Evolutionary conservation across 768 basidiomycete species (phyloP).

Genomic region (Dacryopinax spathularia): DNA sequence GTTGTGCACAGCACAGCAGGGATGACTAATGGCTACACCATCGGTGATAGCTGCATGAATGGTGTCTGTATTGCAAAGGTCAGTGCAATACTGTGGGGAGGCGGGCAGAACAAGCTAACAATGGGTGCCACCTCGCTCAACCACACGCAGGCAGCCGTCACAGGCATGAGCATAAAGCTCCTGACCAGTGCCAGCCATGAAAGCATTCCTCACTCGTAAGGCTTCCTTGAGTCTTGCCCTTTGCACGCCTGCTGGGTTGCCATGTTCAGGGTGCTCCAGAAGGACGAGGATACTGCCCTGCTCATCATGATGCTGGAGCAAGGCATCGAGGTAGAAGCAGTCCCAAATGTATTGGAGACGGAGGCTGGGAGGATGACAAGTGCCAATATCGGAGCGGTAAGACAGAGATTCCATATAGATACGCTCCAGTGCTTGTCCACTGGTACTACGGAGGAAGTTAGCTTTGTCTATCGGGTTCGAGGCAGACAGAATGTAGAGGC

Average conservation of each 20-base stretch:
- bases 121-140: neutral
- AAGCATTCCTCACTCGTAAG: neutral
- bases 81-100: neutral
- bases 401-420: neutral
- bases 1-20: slow-evolving; percentile 23
- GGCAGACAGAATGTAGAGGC: too few species aligned
- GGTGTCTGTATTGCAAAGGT: neutral
- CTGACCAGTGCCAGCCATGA: slow-evolving; percentile 5
- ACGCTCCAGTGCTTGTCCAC: neutral
- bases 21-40: slow-evolving; percentile 24
- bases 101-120: neutral
- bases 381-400: neutral
- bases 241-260: neutral
- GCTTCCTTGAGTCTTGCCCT: neutral
- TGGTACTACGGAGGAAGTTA: too few species aligned
- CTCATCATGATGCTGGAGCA: neutral
- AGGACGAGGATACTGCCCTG: neutral
- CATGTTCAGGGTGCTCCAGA: neutral
- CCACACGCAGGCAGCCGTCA: neutral
- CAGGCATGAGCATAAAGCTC: slow-evolving; percentile 5
- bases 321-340: slow-evolving; percentile 1
- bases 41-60: slow-evolving; percentile 18
- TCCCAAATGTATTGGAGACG: slow-evolving; percentile 5
- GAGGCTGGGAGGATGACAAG: neutral
- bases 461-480: too few species aligned